These are phyloP conservation scores for Pelargonium cotyledonis DNA, from an alignment of 441 rosid species.

Conservation along the genomic window DNA sequence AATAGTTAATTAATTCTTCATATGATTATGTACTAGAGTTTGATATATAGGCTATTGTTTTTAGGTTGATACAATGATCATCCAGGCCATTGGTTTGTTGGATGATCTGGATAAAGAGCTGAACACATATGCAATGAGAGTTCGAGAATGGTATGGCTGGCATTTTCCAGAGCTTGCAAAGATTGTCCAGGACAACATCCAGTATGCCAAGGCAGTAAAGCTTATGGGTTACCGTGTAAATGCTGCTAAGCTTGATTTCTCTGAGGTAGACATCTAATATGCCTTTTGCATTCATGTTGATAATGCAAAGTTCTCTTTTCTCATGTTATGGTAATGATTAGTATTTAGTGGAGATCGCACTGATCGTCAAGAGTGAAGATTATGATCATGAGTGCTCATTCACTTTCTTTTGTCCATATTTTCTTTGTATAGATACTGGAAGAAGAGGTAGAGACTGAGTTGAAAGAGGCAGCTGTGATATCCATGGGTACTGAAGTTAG, in stretches of 20 bases:
- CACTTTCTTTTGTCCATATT: too few relatives aligned
- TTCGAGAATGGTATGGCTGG: slow-evolving; percentile 98
- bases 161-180: slow-evolving; percentile 96
- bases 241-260: slow-evolving; percentile 84
- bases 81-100: slow-evolving; percentile 86
- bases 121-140: slow-evolving; percentile 78
- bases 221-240: slow-evolving; percentile 71
- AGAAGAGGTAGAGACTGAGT: slow-evolving; percentile 65
- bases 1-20: too few relatives aligned
- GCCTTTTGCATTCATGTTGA: too few relatives aligned
- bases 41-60: not conserved
- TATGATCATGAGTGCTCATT: too few relatives aligned
- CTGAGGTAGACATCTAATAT: slow-evolving; percentile 42
- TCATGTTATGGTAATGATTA: not conserved
- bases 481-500: slow-evolving; percentile 93
- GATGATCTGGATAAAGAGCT: slow-evolving; percentile 93
- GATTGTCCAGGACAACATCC: slow-evolving; percentile 77
- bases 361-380: too few relatives aligned
- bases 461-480: slow-evolving; percentile 81
- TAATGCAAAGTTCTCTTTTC: not conserved
- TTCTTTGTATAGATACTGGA: slow-evolving; percentile 39
- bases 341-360: too few relatives aligned
- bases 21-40: too few relatives aligned
- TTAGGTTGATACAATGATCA: slow-evolving; percentile 72
- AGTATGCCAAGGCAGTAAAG: slow-evolving; percentile 77